A percentile compares a stretch with the other conserved stretches of the same genome.
Evolutionary conservation across 192 early-diverging fungal species (phyloP).

Genomic region (Fimicolochytrium jonesii): DNA sequence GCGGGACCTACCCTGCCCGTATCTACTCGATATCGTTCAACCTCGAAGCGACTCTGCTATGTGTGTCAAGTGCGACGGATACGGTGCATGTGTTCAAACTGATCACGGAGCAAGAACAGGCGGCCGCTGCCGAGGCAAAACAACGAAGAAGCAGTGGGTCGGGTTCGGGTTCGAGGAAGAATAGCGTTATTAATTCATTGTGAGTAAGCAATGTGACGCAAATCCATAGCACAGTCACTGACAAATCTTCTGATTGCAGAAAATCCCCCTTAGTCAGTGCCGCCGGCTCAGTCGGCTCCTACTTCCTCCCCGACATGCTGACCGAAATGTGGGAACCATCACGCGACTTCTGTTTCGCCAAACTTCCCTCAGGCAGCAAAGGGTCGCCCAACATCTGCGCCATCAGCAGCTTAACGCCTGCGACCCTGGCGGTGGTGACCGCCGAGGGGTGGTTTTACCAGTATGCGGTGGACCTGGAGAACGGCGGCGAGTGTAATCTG

Average conservation of each 20-base stretch:
- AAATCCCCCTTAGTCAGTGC: constrained; percentile 32
- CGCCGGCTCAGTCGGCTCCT: constrained; percentile 74
- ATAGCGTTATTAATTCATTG: constrained; percentile 30
- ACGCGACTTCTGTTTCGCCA: constrained; percentile 90
- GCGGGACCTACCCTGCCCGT: constrained; percentile 86
- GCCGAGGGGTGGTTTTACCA: constrained; percentile 88
- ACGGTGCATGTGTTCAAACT: constrained; percentile 95
- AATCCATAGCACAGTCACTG: not conserved
- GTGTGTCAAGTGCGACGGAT: constrained; percentile 87
- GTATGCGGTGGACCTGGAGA: constrained; percentile 82
- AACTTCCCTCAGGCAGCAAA: constrained; percentile 56
- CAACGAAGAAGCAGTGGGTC: not conserved
- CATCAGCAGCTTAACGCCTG: constrained; percentile 15
- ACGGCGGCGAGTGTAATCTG: constrained; percentile 67
- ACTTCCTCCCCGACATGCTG: constrained; percentile 71
- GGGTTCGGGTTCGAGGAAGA: not conserved
- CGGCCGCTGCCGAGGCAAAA: not conserved
- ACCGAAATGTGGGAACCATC: constrained; percentile 95
- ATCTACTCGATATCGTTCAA: constrained; percentile 94
- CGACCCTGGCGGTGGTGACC: constrained; percentile 76
- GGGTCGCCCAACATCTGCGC: constrained; percentile 42
- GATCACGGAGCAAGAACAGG: constrained; percentile 23
- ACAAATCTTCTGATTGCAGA: constrained; percentile 16
- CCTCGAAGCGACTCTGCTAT: constrained; percentile 59
- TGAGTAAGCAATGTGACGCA: constrained; percentile 15